Conservation (phyloP, 768 basidiomycete genomes). For the Agaricus sinodeliciosus region DNA sequence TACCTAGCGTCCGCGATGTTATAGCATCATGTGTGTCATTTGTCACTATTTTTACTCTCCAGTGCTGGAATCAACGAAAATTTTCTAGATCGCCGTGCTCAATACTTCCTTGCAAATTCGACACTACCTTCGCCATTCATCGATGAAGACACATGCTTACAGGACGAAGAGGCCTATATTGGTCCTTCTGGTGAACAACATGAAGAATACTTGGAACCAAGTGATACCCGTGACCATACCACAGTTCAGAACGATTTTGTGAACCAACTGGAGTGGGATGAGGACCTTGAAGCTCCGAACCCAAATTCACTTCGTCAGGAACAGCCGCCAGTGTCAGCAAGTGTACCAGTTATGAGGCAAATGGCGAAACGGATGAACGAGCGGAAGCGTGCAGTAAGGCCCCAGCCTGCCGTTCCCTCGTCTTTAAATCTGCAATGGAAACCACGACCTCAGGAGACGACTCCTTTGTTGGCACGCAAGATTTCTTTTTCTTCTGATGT, state of each 20-base stretch:
- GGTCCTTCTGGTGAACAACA: slow-evolving; percentile 11
- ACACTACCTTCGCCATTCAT: slow-evolving; percentile 41
- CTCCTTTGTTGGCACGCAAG: slow-evolving; percentile 34
- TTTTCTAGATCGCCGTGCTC: slow-evolving; percentile 55
- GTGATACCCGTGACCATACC: slow-evolving; percentile 14
- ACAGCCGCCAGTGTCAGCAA: neutral
- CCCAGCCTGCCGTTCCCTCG: neutral
- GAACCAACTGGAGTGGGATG: slow-evolving; percentile 26
- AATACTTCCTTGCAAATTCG: slow-evolving; percentile 58
- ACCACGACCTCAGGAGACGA: slow-evolving; percentile 17
- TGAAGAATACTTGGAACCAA: slow-evolving; percentile 17
- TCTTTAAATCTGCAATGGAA: neutral
- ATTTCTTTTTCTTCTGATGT: slow-evolving; percentile 20
- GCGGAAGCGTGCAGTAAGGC: neutral
- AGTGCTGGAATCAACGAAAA: neutral
- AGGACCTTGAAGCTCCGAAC: slow-evolving; percentile 18
- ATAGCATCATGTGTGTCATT: slow-evolving; percentile 14
- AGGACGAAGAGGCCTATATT: slow-evolving; percentile 25
- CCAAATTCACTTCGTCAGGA: neutral
- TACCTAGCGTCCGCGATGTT: slow-evolving; percentile 13
- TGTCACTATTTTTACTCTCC: neutral
- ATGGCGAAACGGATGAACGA: neutral
- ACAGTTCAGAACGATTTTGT: slow-evolving; percentile 20
- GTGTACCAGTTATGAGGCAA: neutral
- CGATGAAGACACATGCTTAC: slow-evolving; percentile 26